Percentiles rank a stretch among this genome's conserved stretches.
Evolutionary conservation across 768 basidiomycete genomes (phyloP).

Genomic region (Suillus tomentosus): DNA sequence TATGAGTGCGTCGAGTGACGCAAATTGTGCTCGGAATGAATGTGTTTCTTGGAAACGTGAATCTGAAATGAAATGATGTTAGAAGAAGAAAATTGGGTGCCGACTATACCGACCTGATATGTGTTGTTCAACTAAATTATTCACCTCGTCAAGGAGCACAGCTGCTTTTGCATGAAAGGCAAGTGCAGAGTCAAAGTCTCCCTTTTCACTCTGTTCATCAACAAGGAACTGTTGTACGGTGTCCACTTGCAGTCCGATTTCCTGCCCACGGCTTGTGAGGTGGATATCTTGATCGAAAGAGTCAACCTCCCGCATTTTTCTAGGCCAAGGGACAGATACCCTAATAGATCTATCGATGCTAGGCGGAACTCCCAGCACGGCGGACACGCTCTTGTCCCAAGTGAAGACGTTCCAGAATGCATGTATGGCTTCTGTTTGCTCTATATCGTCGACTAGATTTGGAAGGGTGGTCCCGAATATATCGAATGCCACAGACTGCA

Average conservation of each 20-base stretch:
- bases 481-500: not conserved
- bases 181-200: slow-evolving; percentile 10
- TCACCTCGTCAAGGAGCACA: slow-evolving; percentile 39
- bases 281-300: not conserved
- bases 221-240: slow-evolving; percentile 21
- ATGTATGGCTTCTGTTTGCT: slow-evolving; percentile 40
- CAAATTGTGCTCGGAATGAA: slow-evolving; percentile 44
- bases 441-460: slow-evolving; percentile 31
- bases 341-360: slow-evolving; percentile 27
- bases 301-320: slow-evolving; percentile 6
- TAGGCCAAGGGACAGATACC: slow-evolving; percentile 48
- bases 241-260: slow-evolving; percentile 4
- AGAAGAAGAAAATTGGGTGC: not conserved
- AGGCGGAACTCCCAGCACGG: slow-evolving; percentile 32
- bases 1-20: slow-evolving; percentile 48
- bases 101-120: slow-evolving; percentile 26
- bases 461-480: slow-evolving; percentile 26
- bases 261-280: slow-evolving; percentile 24
- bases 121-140: slow-evolving; percentile 29
- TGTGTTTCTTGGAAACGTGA: slow-evolving; percentile 33
- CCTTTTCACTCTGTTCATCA: slow-evolving; percentile 5
- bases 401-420: slow-evolving; percentile 42
- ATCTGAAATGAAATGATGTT: not conserved
- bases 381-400: slow-evolving; percentile 36
- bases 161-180: slow-evolving; percentile 31